A percentile compares a stretch with the other conserved stretches of the same genome.
Evolutionary conservation across 495 filamentous ascomycete species (phyloP).

Genomic region (Articulospora tetracladia): DNA sequence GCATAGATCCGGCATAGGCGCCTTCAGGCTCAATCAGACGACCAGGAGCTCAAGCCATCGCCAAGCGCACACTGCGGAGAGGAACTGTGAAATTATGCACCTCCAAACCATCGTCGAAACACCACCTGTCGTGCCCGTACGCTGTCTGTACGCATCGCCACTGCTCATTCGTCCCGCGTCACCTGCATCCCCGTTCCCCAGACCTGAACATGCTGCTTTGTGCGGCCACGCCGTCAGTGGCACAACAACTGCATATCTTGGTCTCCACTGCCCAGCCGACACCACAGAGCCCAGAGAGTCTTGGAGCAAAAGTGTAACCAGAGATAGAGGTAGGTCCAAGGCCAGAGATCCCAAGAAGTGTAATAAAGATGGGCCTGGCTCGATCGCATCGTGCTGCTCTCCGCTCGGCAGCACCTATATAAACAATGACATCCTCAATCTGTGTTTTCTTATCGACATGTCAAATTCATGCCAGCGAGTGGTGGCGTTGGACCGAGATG

Average conservation of each 20-base stretch:
- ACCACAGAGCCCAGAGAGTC: background rate
- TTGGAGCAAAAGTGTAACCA: background rate
- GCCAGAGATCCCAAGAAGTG: too few relatives aligned
- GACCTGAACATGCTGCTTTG: too few relatives aligned
- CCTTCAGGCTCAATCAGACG: background rate
- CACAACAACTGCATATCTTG: background rate
- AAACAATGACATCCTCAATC: too few relatives aligned
- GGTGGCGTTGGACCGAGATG: too few relatives aligned
- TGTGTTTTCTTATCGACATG: background rate
- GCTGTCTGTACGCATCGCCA: background rate
- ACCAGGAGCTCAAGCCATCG: background rate
- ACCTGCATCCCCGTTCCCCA: too few relatives aligned
- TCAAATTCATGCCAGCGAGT: background rate
- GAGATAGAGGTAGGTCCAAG: too few relatives aligned
- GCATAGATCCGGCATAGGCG: background rate
- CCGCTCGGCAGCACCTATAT: too few relatives aligned
- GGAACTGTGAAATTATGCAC: background rate
- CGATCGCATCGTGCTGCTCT: too few relatives aligned
- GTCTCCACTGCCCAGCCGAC: background rate
- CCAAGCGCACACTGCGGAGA: background rate
- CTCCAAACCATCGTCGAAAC: background rate
- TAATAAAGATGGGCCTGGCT: too few relatives aligned
- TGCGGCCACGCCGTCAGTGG: background rate
- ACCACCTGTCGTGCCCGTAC: background rate
- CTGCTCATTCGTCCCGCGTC: background rate